phyloP scores from a whole-genome alignment of 345 rosid species.

The Clarkia xantiana region DNA sequence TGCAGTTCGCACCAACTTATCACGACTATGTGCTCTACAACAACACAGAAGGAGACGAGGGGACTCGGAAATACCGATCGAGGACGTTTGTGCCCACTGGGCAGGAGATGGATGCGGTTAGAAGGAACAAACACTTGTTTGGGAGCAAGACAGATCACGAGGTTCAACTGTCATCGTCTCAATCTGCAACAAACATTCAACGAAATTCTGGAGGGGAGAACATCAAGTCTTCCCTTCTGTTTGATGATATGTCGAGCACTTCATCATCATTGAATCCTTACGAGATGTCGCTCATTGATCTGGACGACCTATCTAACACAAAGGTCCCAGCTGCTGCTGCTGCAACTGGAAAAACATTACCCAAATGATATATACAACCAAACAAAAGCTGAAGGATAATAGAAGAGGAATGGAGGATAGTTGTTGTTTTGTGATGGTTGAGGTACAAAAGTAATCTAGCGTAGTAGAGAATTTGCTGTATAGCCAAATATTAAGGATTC shows the following conservation, averaged over 20 bases:
- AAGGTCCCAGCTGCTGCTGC: constrained; percentile 51
- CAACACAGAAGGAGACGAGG: constrained; percentile 77
- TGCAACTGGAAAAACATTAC: constrained; percentile 36
- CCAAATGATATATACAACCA: neutral
- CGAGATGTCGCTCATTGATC: constrained; percentile 83
- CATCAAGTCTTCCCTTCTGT: constrained; percentile 66
- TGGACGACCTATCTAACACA: constrained; percentile 58
- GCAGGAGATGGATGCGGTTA: constrained; percentile 87
- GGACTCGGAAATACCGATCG: constrained; percentile 73
- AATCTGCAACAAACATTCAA: constrained; percentile 57
- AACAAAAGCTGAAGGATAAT: neutral
- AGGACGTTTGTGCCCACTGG: constrained; percentile 98
- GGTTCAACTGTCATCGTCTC: constrained; percentile 54
- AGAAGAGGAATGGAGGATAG: too few species aligned
- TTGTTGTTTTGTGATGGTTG: too few species aligned
- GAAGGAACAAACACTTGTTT: constrained; percentile 59
- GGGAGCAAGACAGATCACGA: constrained; percentile 60
- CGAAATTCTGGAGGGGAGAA: constrained; percentile 30
- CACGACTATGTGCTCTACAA: constrained; percentile 96
- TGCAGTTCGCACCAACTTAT: constrained; percentile 92
- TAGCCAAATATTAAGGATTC: too few species aligned
- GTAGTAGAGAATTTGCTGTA: too few species aligned
- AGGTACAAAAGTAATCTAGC: too few species aligned
- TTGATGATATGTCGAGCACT: constrained; percentile 44
- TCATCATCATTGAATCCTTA: constrained; percentile 29